Base-by-base conservation (phyloP, 2,329 filamentous ascomycete species). In the Sclerotinia minor region DNA sequence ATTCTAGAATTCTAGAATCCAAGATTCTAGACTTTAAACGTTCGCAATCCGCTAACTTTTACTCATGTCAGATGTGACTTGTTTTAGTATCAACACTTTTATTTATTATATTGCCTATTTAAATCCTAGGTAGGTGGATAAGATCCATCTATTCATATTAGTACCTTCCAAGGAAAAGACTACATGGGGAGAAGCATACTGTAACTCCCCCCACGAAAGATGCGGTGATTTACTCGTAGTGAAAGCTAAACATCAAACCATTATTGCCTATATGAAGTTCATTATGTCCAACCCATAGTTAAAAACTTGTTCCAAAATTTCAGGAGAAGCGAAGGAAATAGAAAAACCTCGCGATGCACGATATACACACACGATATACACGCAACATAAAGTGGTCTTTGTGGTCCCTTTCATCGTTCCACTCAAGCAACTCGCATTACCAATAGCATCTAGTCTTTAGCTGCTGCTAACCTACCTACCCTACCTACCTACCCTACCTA, bases 361-460 rank as follows among this genome's bases (percentile, higher is more conserved):
- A 38, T 38, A 38, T 38, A 41, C 11, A 38, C 11, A 38, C 11
- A 38, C 38, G 13, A 41, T 41, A 41, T 15, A 8, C 35, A 54
- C 29, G 32, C 29, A 35, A 26, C 2, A 11, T n/a, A 54, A 15
- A 35, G 52, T 38, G 13, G 13, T 35, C 35, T 19, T 24, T 60
- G 44, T 47, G 19, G 44, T 41, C 44, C 19, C 29, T 60, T n/a
- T 50, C 29, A 61, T 61, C n/a, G n/a, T 63, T 50, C 59, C 59
- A 50, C 45, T 63, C 47, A 41, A 50, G 11, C 32, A 38, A 15
- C 32, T 50, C 59, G 32, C 45, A 63, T 63, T 63, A 63, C 59
- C 47, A 63, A 63, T 29, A 38, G 24, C 29, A n/a, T 38, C n/a
- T 26, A 15, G 15, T 7, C 24, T 19, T 38, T 21, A 21, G 24